Conservation (phyloP, 495 filamentous ascomycete species). For the Corynascus novoguineensis region DNA sequence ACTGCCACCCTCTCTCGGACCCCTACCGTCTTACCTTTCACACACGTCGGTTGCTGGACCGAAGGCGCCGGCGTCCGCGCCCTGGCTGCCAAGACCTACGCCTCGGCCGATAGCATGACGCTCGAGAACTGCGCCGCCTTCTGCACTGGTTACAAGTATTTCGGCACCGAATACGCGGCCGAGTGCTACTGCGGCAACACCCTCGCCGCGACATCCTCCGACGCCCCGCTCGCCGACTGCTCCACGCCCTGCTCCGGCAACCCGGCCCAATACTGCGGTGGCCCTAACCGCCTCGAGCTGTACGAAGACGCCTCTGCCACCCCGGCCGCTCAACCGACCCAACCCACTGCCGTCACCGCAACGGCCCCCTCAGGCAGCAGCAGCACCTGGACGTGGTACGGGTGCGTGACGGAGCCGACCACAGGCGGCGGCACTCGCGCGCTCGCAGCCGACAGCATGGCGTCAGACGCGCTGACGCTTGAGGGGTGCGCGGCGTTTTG, state of each 20-base stretch:
- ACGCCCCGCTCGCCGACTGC: conserved; percentile 32
- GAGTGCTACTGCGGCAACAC: conserved; percentile 46
- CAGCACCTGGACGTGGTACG: conserved; percentile 27
- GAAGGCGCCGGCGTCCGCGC: conserved; percentile 38
- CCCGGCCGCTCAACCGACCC: conserved; percentile 13
- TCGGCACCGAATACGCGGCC: conserved; percentile 42
- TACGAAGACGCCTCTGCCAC: conserved; percentile 21
- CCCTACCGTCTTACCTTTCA: conserved; percentile 34
- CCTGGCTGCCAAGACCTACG: conserved; percentile 29
- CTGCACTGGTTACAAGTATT: conserved; percentile 42
- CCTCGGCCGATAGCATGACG: conserved; percentile 39
- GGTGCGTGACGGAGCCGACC: conserved; percentile 37
- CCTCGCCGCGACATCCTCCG: conserved; percentile 28
- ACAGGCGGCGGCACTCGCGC: conserved; percentile 28
- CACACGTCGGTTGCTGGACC: conserved; percentile 42
- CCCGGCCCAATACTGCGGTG: conserved; percentile 38
- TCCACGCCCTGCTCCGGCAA: conserved; percentile 40
- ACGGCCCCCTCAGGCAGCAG: too few relatives aligned
- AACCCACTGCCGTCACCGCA: conserved; percentile 23
- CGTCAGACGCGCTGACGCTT: conserved; percentile 32
- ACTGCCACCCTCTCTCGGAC: conserved; percentile 29
- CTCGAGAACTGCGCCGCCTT: conserved; percentile 41
- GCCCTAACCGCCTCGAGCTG: conserved; percentile 34
- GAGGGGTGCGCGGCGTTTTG: conserved; percentile 37
- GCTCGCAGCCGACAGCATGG: conserved; percentile 14